Evolutionary conservation across 2,329 filamentous ascomycete species (phyloP).

Genomic region (Aspergillus sp.): DNA sequence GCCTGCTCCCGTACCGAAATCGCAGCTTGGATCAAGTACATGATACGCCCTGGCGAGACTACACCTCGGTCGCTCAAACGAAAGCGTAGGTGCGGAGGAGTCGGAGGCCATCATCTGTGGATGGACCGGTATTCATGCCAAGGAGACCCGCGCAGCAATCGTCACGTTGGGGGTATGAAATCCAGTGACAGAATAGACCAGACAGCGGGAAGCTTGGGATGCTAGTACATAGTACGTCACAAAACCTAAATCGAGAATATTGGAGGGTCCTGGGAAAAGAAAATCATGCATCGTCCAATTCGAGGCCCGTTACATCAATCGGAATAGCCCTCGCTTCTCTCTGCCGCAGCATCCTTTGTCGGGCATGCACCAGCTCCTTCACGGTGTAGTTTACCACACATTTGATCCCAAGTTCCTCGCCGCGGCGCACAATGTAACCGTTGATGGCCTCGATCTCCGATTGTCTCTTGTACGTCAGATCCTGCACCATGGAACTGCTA

Average conservation of each 20-base stretch:
- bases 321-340: constrained; percentile 26
- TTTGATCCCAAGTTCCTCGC: constrained; percentile 62
- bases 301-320: constrained; percentile 14
- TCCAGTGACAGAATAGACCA: constrained; percentile 4
- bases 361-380: constrained; percentile 64
- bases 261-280: too few relatives aligned
- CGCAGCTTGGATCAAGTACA: constrained; percentile 33
- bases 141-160: constrained; percentile 26
- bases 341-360: constrained; percentile 42
- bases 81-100: constrained; percentile 22
- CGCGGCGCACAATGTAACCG: constrained; percentile 73
- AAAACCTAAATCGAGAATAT: too few relatives aligned
- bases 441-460: constrained; percentile 82
- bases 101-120: constrained; percentile 25
- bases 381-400: constrained; percentile 66
- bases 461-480: constrained; percentile 51
- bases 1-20: constrained; percentile 38
- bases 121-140: constrained; percentile 29
- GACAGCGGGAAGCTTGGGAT: constrained; percentile 17
- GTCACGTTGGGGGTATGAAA: constrained; percentile 10
- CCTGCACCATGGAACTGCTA: constrained; percentile 59
- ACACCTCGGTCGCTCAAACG: constrained; percentile 28
- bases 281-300: neutral
- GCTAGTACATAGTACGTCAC: constrained; percentile 14
- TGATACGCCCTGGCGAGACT: constrained; percentile 33